Base-by-base conservation (phyloP, 768 basidiomycete species). In the Pleurotus pulmonarius region DNA sequence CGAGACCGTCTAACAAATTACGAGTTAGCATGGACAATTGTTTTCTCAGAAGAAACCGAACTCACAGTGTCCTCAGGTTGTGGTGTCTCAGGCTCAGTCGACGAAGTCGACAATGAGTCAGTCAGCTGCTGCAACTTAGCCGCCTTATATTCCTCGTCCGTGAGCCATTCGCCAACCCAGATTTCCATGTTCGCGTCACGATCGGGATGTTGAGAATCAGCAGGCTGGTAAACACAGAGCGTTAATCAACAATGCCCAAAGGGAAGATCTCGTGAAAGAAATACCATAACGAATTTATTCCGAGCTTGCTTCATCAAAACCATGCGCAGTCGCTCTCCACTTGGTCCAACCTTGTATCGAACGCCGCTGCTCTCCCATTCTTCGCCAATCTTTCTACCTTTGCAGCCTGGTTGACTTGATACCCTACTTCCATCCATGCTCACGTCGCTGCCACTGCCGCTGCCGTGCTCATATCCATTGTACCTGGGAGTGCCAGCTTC, bases 181-280 rank as follows among this genome's bases (percentile, higher is more conserved):
- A 91, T 83, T 59, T 88, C 83, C 22, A 90, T 71, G 57, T 84
- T 82, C 18, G 79, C 83, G 54, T 82, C 71, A 44, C 82, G 81
- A 69, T 92, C 90, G 3, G 88, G 87, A 66, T 92, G 90, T 57
- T 82, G 78, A 6, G 90, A 91, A 65, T 92, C 90, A 53, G 79
- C 72, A 3, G 90, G 90, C 90, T 92, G 60, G 38, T 56, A 34
- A 54, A 59, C 39, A 48, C 49, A 46, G 20, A 46, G 59, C 47
- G 47, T 38, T 9, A 18, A 24, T 18, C 37, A 46, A 59, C 24
- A 40, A 8, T 37, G 58, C 2, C 46, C 15, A 5, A 15, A 41
- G 49, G 41, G 34, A 44, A 34, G 29, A 34, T 34, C 29, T 11
- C 29, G 9, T 3, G 11, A 34, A 34, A 15, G 55, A 65, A 83